A percentile compares a stretch with the other conserved stretches of the same genome.
Conservation (phyloP, 768 basidiomycete genomes). For the Leccinum uliginosum region DNA sequence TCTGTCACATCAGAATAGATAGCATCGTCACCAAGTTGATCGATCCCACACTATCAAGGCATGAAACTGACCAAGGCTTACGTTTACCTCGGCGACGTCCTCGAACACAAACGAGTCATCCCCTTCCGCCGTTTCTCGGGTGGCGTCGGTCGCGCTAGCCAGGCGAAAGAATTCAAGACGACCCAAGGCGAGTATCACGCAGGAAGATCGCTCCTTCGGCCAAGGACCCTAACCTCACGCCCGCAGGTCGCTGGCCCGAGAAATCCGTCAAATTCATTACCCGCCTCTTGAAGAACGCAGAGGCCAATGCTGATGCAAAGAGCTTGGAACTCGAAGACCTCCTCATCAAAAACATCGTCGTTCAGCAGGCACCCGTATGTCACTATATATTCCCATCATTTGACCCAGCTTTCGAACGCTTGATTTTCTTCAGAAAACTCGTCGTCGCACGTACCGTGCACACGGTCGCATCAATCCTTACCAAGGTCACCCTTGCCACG, state of each 20-base stretch:
- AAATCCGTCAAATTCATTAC: slow-evolving; percentile 96
- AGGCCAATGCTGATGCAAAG: slow-evolving; percentile 98
- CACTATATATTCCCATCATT: background rate
- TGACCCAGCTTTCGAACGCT: slow-evolving; percentile 4
- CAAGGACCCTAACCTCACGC: background rate
- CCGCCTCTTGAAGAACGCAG: slow-evolving; percentile 95
- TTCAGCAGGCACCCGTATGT: slow-evolving; percentile 96
- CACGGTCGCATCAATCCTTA: slow-evolving; percentile 99
- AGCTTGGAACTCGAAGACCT: slow-evolving; percentile 91
- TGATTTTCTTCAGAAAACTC: slow-evolving; percentile 71
- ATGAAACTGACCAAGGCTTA: slow-evolving; percentile 94
- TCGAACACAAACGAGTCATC: slow-evolving; percentile 95
- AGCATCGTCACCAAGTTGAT: background rate
- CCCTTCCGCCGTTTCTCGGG: slow-evolving; percentile 96
- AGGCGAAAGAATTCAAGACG: slow-evolving; percentile 95
- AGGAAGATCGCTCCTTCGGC: background rate
- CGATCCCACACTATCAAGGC: slow-evolving; percentile 45
- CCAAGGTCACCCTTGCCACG: slow-evolving; percentile 96
- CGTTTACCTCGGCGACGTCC: slow-evolving; percentile 87
- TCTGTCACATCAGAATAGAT: slow-evolving; percentile 33
- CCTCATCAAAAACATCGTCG: slow-evolving; percentile 92
- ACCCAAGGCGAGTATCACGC: slow-evolving; percentile 73
- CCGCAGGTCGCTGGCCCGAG: slow-evolving; percentile 97
- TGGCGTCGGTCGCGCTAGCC: slow-evolving; percentile 90
- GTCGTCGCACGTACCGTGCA: slow-evolving; percentile 97